Evolutionary conservation across 768 basidiomycete genomes (phyloP), one percentile per base, ranked within the genome.

Genomic region (Trametes gibbosa): DNA sequence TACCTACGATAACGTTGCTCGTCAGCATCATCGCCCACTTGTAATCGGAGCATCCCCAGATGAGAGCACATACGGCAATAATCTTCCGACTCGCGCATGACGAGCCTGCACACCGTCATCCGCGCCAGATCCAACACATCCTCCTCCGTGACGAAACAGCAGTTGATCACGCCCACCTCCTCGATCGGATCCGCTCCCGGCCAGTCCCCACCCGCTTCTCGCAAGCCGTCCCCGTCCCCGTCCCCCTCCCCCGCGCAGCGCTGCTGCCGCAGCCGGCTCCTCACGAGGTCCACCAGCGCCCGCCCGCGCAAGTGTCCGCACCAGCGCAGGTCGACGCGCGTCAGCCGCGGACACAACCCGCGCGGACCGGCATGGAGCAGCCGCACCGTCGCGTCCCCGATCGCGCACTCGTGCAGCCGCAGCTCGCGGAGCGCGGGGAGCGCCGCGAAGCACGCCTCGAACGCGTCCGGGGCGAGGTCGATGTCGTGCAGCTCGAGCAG

Each of bases 321-420:
- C 84, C 83, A 86, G 25, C 83, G 77, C 49, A 86, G 68, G 66
- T 86, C 83, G 50, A 87, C 67, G 47, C 72, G 72, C 42, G 68
- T 66, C 42, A 86, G 77, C 53, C 65, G 69, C 24, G 79, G 84
- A 58, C 83, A 86, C 14, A 76, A 64, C n/a, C 60, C 62, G 35
- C 39, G 45, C 27, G 74, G 73, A 2, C 77, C 78, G 42, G n/a
- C n/a, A n/a, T 70, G 64, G 42, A 84, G 65, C 29, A 69, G 62
- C 29, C 66, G 59, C 10, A 85, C 57, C 21, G 77, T 74, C 17
- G 70, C 67, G 65, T 84, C 80, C 29, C 80, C 69, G 58, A 87
- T 79, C 45, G 84, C 83, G 57, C 80, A 81, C 63, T 84, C 82
- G 65, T 85, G 84, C 39, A 86, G 71, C 53, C 78, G 77, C 17